phyloP scores from a whole-genome alignment of 192 early-diverging fungal genomes.

The Dispira parvispora region DNA sequence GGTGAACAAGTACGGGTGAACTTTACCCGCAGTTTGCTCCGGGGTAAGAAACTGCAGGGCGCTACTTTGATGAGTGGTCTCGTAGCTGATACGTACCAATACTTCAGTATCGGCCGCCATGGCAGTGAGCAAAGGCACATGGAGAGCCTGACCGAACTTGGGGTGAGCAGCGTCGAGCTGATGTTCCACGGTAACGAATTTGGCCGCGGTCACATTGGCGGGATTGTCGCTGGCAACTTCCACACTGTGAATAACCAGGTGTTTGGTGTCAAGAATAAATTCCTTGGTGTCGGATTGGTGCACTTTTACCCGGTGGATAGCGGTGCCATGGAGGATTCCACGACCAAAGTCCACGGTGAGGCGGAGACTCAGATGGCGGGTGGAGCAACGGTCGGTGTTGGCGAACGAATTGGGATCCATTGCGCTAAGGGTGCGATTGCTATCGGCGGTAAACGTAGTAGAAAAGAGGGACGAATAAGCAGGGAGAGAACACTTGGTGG shows the following conservation, averaged over 20 bases:
- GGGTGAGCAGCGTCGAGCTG: slow-evolving; percentile 33
- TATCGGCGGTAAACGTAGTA: slow-evolving; percentile 15
- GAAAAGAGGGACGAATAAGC: not conserved
- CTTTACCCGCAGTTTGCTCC: slow-evolving; percentile 85
- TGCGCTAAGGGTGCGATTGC: not conserved
- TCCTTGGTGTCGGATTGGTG: slow-evolving; percentile 31
- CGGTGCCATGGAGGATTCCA: slow-evolving; percentile 48
- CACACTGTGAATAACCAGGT: slow-evolving; percentile 32
- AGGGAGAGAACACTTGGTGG: not conserved
- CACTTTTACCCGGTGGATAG: slow-evolving; percentile 38
- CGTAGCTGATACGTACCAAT: slow-evolving; percentile 50
- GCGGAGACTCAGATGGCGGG: slow-evolving; percentile 60
- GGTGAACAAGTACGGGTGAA: slow-evolving; percentile 89
- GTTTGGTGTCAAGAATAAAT: slow-evolving; percentile 57
- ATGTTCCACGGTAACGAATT: slow-evolving; percentile 12
- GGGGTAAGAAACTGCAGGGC: slow-evolving; percentile 87
- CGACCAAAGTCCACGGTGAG: slow-evolving; percentile 59
- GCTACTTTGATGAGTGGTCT: slow-evolving; percentile 63
- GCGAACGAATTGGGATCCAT: slow-evolving; percentile 73
- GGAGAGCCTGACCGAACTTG: slow-evolving; percentile 56
- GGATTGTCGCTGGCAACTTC: not conserved
- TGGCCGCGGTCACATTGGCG: not conserved
- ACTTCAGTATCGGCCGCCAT: slow-evolving; percentile 28
- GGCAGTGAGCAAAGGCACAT: slow-evolving; percentile 33
- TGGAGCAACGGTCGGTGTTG: slow-evolving; percentile 55